Evolutionary conservation across 371 early-diverging fungal species (phyloP), one percentile per base, ranked within the genome.

Genomic region (Mortierella polycephala): DNA sequence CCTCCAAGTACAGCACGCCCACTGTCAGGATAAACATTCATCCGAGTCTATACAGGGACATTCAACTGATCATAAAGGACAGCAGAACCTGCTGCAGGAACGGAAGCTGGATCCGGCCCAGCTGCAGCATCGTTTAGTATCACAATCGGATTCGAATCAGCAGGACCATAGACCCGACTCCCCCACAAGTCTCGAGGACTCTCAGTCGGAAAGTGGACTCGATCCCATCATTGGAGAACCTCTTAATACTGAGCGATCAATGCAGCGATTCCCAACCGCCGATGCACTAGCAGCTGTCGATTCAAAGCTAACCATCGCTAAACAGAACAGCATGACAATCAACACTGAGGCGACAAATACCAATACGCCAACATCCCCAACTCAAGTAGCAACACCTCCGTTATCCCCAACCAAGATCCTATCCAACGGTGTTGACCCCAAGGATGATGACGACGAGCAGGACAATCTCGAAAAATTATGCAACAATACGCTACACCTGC

Each of bases 361-460:
- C 45, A 55, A 44, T 46, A 49, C 62, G 16, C 50, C 72, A 41
- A 41, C 66, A 61, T 62, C 80, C 14, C 69, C 66, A 11, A 58
- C 70, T 7, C 80, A 79, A 51, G 69, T 79, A 39, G 80, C 70
- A 8, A 73, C 80, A 7, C 80, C 80, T n/a, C 80, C 74, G 12
- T 54, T 73, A 7, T 73, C 73, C 3, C 80, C 80, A 5, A 46
- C 54, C 47, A 75, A 75, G 49, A 46, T 57, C 8, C 49, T 21
- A 14, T 44, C 11, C 7, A 11, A 30, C 7, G 39, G 42, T 23
- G 21, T 57, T 9, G 52, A 16, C 14, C 59, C 46, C 39, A 23
- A 20, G 18, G 44, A 20, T 1, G 44, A 45, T 37, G 49, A 60
- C 52, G 57, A 11, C 10, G 37, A 69, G 18, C 41, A 49, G 16